phyloP scores from a whole-genome alignment of 345 rosid species.

The Zanthoxylum bungeanum region DNA sequence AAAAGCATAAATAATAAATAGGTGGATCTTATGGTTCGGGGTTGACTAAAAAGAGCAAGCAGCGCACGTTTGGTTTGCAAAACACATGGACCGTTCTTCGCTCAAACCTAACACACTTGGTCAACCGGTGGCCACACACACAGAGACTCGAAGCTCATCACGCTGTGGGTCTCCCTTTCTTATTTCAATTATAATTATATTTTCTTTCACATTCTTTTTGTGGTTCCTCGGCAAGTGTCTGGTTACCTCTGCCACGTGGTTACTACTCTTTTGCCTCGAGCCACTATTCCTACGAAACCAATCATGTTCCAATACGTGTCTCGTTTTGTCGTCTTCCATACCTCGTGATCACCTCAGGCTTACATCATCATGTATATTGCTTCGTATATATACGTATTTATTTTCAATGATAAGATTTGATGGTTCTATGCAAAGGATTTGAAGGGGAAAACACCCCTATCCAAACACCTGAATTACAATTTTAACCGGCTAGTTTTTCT shows the following conservation, averaged over 20 bases:
- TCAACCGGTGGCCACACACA: conserved; percentile 21
- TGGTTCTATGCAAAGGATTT: too few relatives aligned
- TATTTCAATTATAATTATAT: neutral
- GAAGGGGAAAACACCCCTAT: too few relatives aligned
- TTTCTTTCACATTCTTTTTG: neutral
- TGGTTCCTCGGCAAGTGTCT: neutral
- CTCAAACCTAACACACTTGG: conserved; percentile 10
- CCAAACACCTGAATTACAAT: too few relatives aligned
- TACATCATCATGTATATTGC: conserved; percentile 14
- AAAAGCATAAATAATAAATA: conserved; percentile 1
- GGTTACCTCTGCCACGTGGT: neutral
- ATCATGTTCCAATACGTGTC: neutral
- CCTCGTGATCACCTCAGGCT: conserved; percentile 29
- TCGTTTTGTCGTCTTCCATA: neutral
- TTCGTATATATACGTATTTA: neutral
- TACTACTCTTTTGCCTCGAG: neutral
- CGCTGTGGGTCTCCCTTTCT: neutral
- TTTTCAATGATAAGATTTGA: neutral
- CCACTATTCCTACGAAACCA: neutral
- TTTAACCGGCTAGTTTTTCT: too few relatives aligned
- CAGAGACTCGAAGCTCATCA: neutral
- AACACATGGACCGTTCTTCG: conserved; percentile 9
- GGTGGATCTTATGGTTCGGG: conserved; percentile 13
- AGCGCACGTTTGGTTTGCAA: neutral
- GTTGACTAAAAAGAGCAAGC: conserved; percentile 12